Base-by-base conservation (phyloP, 2,329 filamentous ascomycete genomes). In the Colletotrichum musae region DNA sequence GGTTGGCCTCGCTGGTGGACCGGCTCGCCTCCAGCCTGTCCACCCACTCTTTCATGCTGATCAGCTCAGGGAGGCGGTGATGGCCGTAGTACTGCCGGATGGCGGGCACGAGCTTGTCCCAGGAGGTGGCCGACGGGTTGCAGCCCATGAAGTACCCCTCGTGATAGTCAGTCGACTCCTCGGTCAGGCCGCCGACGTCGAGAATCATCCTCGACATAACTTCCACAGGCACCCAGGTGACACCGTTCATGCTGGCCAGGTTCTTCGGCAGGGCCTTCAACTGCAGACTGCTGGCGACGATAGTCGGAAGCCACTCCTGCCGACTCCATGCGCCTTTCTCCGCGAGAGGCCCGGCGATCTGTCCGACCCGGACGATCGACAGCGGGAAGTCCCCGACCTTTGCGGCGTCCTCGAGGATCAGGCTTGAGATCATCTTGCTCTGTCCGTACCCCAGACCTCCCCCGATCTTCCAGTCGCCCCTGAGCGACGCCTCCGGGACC, bases 161-260 rank as follows among this genome's bases (percentile, higher is more conserved):
- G 28, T 65, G 59, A 13, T 65, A 64, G n/a, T 64, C 59, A 3
- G 13, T 26, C 26, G 65, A 59, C 26, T 69, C 65, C 16, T 57
- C 47, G 6, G 56, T 64, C 16, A 69, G 36, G 18, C 65, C 54
- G 54, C 85, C 81, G 2, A 86, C 79, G 57, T 89, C 87, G 21
- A 85, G 77, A 53, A 88, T 76, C 5, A 85, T 76, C 0, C 76
- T 75, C 1, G 86, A 83, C 28, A 87, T 82, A 18, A 78, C 74
- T 61, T 87, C 87, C 3, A 87, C 80, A 0, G 88, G 86, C 2
- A 86, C 80, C 88, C 88, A 90, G 71, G 89, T 85, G 1, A 89
- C 79, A 0, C 74, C 74, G 3, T 83, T 75, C 74, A 82, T 77
- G 1, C 72, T 66, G 0, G 85, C 87, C 0, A 89, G 77, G 1